Evolutionary conservation across 306 rosid genomes (phyloP), one percentile per base, ranked within the genome.

Genomic region (Begonia loranthoides): DNA sequence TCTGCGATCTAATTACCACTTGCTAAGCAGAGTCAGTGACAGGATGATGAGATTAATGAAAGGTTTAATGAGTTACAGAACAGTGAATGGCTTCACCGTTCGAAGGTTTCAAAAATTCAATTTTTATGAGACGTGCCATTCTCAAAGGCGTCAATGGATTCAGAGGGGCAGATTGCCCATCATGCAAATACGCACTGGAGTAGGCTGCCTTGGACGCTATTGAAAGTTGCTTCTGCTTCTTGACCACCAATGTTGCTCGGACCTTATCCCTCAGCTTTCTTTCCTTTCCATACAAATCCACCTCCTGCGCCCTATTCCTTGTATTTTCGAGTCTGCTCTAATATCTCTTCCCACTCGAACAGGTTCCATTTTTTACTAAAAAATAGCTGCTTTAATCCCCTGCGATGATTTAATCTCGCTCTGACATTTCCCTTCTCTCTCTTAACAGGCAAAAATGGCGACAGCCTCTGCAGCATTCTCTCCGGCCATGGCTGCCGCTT

Each of bases 231-330:
- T 58, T 68, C 70, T 40, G 24, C 54, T 57, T 60, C 11, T 66
- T 70, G 50, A 58, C 94, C 88, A 84, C 57, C 70, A 85, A 80
- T 51, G 61, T 56, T 52, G 58, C 33, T 59, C 64, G 22, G 19
- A 66, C 72, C 89, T 80, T 78, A 84, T 84, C 94, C 77, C 36
- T 61, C 57, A 52, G 24, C 28, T 55, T 46, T 65, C 34, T 70
- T 39, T 57, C 65, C 52, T 51, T 58, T 68, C 79, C 62, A 71
- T 57, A 59, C 12, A 21, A 13, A 1, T 13, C 16, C 38, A 33
- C 9, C n/a, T 43, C 55, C 49, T 51, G 28, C 57, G 7, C 55
- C 63, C 50, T 6, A 45, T 55, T 38, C 66, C 50, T 52, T 10
- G 49, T 61, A 19, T 43, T 75, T 64, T 51, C 60, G 50, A 58